A percentile compares a stretch with the other conserved stretches of the same genome.
phyloP scores from a whole-genome alignment of 129 eudicot species.

The Calendula officinalis region DNA sequence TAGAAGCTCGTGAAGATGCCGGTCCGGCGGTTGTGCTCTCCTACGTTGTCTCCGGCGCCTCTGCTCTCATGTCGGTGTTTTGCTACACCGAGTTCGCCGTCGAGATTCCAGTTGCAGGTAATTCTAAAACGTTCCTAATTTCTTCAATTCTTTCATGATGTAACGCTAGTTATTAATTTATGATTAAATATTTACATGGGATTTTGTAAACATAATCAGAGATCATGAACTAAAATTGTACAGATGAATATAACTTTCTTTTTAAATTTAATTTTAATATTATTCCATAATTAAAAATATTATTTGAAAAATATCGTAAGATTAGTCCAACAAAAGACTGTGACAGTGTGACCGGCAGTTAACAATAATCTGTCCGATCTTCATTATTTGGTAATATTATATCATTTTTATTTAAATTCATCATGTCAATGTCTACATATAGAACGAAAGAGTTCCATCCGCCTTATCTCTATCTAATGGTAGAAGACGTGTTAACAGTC shows the following conservation, averaged over 20 bases:
- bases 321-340: neutral
- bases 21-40: constrained; percentile 87
- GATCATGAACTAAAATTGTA: too few relatives aligned
- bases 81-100: constrained; percentile 92
- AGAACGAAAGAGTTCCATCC: too few relatives aligned
- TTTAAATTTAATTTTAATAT: neutral
- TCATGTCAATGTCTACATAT: neutral
- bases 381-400: neutral
- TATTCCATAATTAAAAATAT: neutral
- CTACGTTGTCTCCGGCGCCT: constrained; percentile 61
- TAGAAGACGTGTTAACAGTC: neutral
- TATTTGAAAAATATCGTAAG: neutral
- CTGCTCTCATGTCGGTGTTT: constrained; percentile 79
- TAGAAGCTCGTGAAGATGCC: constrained; percentile 43
- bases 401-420: neutral
- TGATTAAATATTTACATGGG: neutral
- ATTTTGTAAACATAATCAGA: too few relatives aligned
- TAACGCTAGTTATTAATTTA: too few relatives aligned
- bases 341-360: neutral
- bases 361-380: neutral
- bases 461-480: too few relatives aligned
- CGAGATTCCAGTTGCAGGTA: constrained; percentile 92
- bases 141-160: neutral
- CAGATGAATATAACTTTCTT: neutral
- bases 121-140: neutral